Conservation (phyloP, 371 early-diverging fungal genomes). For the Lichtheimia corymbifera region DNA sequence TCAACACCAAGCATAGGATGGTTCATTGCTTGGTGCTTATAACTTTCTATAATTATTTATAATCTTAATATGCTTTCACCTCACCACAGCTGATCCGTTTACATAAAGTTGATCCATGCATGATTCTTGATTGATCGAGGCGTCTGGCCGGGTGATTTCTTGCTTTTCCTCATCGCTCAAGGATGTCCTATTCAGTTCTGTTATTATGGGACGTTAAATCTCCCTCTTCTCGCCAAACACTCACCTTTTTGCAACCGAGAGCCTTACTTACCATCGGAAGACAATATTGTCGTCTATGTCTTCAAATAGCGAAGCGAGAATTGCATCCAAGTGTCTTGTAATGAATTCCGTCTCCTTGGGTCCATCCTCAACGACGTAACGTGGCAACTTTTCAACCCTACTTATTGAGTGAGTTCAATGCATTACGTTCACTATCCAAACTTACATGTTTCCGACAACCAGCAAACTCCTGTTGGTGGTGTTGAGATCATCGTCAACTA, state of each 20-base stretch:
- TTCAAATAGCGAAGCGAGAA: slow-evolving; percentile 13
- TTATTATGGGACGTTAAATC: no score
- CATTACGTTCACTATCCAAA: neutral
- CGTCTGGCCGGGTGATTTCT: slow-evolving; percentile 18
- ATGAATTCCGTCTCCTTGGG: slow-evolving; percentile 23
- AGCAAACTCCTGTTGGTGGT: no score
- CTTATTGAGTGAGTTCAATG: slow-evolving; percentile 8
- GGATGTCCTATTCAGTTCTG: slow-evolving; percentile 20
- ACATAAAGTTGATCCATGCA: slow-evolving; percentile 16
- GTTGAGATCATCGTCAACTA: no score
- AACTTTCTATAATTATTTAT: no score
- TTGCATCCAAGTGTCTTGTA: slow-evolving; percentile 15
- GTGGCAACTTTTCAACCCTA: slow-evolving; percentile 20
- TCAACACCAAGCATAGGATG: slow-evolving; percentile 15
- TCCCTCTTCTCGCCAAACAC: no score
- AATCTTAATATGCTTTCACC: slow-evolving; percentile 25
- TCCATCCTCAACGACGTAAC: slow-evolving; percentile 12
- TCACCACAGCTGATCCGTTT: slow-evolving; percentile 22
- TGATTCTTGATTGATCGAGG: slow-evolving; percentile 27
- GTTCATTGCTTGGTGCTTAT: slow-evolving; percentile 23
- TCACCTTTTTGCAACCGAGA: no score
- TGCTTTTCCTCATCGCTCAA: slow-evolving; percentile 21
- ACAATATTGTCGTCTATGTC: slow-evolving; percentile 6
- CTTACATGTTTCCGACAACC: slow-evolving; percentile 10
- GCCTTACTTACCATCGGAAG: slow-evolving; percentile 10